These are phyloP conservation scores for Nepenthes mirabilis DNA, from an alignment of 148 eudicot genomes.

Conservation along the genomic window DNA sequence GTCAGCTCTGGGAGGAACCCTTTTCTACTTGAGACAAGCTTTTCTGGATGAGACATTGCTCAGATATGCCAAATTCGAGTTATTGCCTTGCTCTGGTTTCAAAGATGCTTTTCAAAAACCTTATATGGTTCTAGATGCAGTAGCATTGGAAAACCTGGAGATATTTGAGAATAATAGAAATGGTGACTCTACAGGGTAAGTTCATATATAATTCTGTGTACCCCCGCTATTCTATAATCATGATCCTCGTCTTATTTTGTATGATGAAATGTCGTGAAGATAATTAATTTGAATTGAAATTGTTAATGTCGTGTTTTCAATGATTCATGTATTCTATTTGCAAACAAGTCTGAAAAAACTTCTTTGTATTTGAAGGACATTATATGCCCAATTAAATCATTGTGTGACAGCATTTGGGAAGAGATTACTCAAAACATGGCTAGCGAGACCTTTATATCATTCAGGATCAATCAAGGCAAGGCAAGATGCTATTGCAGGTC, in stretches of 20 bases:
- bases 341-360: neutral
- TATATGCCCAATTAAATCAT: conserved; percentile 78
- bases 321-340: neutral
- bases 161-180: conserved; percentile 78
- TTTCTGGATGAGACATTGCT: conserved; percentile 82
- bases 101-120: conserved; percentile 47
- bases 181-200: conserved; percentile 85
- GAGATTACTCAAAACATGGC: conserved; percentile 86
- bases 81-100: conserved; percentile 63
- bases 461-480: conserved; percentile 56
- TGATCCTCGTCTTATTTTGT: too few relatives aligned
- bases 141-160: conserved; percentile 91
- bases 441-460: conserved; percentile 85
- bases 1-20: conserved; percentile 86
- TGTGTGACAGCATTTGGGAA: conserved; percentile 89
- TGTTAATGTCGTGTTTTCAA: too few relatives aligned
- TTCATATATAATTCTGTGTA: conserved; percentile 2
- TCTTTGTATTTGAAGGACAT: conserved; percentile 36
- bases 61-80: conserved; percentile 81
- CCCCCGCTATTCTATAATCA: neutral
- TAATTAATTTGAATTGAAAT: too few relatives aligned
- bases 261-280: too few relatives aligned
- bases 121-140: conserved; percentile 86
- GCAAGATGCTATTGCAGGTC: conserved; percentile 84
- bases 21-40: conserved; percentile 85